These are phyloP conservation scores for Verruconis gallopava DNA, from an alignment of 2,329 filamentous ascomycete genomes.

Conservation along the genomic window DNA sequence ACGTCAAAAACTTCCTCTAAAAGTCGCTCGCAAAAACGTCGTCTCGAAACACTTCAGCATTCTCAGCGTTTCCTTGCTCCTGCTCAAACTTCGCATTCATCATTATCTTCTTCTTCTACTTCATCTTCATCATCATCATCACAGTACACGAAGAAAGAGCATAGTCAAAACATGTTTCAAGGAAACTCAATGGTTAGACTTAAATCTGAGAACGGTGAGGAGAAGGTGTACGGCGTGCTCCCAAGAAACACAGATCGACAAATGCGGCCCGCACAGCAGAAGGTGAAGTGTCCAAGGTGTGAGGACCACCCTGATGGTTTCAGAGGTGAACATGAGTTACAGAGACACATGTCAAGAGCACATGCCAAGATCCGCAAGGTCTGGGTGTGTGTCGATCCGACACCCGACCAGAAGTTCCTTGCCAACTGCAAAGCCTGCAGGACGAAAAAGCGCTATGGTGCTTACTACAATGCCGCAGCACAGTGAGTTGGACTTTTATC, in stretches of 20 bases:
- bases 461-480: slow-evolving; percentile 89
- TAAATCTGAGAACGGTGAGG: slow-evolving; percentile 5
- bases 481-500: slow-evolving; percentile 32
- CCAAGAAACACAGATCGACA: slow-evolving; percentile 20
- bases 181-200: slow-evolving; percentile 8
- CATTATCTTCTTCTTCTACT: not conserved
- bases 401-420: slow-evolving; percentile 43
- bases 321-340: slow-evolving; percentile 67
- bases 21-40: slow-evolving; percentile 5
- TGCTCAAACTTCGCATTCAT: slow-evolving; percentile 3
- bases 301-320: slow-evolving; percentile 64
- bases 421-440: slow-evolving; percentile 74
- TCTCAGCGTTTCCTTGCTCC: slow-evolving; percentile 1
- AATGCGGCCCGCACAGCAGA: slow-evolving; percentile 54
- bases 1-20: not conserved
- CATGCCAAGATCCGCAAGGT: slow-evolving; percentile 49
- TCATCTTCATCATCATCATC: not conserved
- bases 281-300: slow-evolving; percentile 59
- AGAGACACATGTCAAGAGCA: slow-evolving; percentile 44
- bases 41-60: slow-evolving; percentile 6
- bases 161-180: too few relatives aligned
- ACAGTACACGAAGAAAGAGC: not conserved
- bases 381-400: slow-evolving; percentile 49
- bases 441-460: slow-evolving; percentile 65
- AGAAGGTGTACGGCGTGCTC: slow-evolving; percentile 4